Conservation (phyloP, 257 asterid genomes). For the Echium plantagineum region DNA sequence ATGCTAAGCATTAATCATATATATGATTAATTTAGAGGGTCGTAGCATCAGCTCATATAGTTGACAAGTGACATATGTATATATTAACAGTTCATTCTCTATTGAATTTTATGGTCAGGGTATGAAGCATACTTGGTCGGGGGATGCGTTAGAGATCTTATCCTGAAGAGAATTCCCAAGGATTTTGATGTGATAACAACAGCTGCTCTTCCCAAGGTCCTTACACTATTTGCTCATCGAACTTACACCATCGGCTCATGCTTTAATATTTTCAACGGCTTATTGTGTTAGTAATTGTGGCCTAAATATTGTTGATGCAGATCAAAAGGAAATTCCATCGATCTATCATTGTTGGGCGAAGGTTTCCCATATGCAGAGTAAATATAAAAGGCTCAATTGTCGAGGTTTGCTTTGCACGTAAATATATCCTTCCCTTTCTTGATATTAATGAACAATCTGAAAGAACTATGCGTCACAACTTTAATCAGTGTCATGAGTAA, state of each 20-base stretch:
- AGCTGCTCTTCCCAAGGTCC: conserved; percentile 46
- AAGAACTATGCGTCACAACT: background rate
- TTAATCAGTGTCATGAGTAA: background rate
- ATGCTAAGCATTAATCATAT: background rate
- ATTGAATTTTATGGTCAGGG: conserved; percentile 33
- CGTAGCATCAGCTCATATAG: too few relatives aligned
- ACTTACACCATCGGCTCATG: too few relatives aligned
- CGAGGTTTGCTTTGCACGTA: conserved; percentile 53
- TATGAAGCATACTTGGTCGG: conserved; percentile 89
- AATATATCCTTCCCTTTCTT: background rate
- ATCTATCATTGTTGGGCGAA: conserved; percentile 52
- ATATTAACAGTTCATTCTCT: background rate
- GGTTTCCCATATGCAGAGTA: conserved; percentile 84
- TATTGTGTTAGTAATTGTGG: background rate
- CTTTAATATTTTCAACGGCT: background rate
- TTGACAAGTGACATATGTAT: too few relatives aligned
- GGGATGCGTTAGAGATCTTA: conserved; percentile 91
- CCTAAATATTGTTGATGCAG: conserved; percentile 22
- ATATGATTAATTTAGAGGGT: too few relatives aligned
- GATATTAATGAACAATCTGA: background rate
- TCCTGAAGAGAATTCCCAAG: conserved; percentile 74
- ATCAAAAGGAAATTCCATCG: conserved; percentile 33
- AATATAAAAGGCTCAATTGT: conserved; percentile 34
- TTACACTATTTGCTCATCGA: conserved; percentile 11
- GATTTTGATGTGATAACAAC: conserved; percentile 87